Evolutionary conservation across 2,329 filamentous ascomycete genomes (phyloP), one percentile per base, ranked within the genome.

Genomic region (Coleophoma cylindrospora): DNA sequence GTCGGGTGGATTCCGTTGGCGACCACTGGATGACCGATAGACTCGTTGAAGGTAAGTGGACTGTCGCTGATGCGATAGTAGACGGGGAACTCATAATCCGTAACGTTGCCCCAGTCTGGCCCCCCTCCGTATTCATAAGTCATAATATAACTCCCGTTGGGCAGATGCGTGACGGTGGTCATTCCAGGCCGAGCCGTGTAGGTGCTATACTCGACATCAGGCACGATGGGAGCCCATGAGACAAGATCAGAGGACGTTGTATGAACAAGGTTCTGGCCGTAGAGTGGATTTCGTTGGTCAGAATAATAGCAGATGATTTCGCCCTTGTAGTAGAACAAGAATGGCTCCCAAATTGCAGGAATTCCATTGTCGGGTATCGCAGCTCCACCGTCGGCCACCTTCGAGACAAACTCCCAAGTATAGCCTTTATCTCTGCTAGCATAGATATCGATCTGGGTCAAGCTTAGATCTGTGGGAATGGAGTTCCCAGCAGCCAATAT

Each of bases 281-380:
- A 72, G 1, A 70, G 70, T 54, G 81, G 74, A 54, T 83, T 83
- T 34, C 85, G 77, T 63, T 89, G 86, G 64, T 89, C 86, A 2
- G 84, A 83, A 69, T 88, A 89, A 71, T 86, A 89, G 58, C 76
- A 71, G 34, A 88, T 75, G 15, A 89, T 68, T 47, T 79, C 71
- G 48, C 78, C 73, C 50, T 85, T 68, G 63, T 83, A 75, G 41
- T 75, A 70, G 64, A 81, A 61, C 40, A 89, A 66, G 64, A 85
- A 87, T 0, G 86, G 86, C 64, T 89, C 86, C 86, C 86, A 89
- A 17, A 89, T 80, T 0, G 84, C 83, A 0, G 82, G 85, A 36
- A 81, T 64, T 1, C 81, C 84, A 59, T 89, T 86, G 60, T 63
- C 44, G 15, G 80, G 75, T 3, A 84, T 78, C 0, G 70, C 59